These are phyloP conservation scores for Lagenaria siceraria DNA, from an alignment of 306 rosid species.

Conservation along the genomic window DNA sequence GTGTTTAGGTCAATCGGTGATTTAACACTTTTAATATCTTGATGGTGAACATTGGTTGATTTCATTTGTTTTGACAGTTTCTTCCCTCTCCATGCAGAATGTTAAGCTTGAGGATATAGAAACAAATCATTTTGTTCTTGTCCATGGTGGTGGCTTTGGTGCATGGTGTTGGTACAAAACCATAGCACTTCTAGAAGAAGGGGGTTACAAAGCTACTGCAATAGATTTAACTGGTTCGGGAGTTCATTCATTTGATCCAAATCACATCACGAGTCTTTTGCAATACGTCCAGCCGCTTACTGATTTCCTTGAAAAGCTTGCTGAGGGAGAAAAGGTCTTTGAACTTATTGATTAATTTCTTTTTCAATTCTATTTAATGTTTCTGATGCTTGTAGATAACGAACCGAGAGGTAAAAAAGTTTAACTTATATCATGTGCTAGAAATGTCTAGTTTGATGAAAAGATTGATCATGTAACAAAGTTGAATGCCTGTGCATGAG, in stretches of 20 bases:
- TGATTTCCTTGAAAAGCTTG: conserved; percentile 62
- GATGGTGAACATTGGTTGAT: neutral
- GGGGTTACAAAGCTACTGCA: conserved; percentile 73
- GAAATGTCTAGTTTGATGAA: neutral
- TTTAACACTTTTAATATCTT: neutral
- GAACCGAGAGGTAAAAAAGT: neutral
- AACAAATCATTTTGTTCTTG: conserved; percentile 77
- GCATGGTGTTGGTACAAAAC: conserved; percentile 99
- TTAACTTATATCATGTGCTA: neutral
- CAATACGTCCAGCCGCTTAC: conserved; percentile 85
- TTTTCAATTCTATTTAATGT: neutral
- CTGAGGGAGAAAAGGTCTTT: conserved; percentile 65
- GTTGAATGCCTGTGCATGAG: neutral
- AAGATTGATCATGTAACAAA: neutral
- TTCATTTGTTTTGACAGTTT: neutral
- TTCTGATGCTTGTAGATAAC: neutral
- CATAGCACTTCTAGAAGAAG: conserved; percentile 86
- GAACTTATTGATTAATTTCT: neutral
- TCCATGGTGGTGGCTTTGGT: conserved; percentile 98
- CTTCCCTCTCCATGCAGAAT: conserved; percentile 33
- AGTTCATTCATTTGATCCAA: conserved; percentile 63
- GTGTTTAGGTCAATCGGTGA: no score
- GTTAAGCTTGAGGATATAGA: conserved; percentile 74
- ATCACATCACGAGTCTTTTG: conserved; percentile 52
- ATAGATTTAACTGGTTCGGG: conserved; percentile 92